Base-by-base conservation (phyloP, 805 yeast genomes). In the Ogataea kodamae region DNA sequence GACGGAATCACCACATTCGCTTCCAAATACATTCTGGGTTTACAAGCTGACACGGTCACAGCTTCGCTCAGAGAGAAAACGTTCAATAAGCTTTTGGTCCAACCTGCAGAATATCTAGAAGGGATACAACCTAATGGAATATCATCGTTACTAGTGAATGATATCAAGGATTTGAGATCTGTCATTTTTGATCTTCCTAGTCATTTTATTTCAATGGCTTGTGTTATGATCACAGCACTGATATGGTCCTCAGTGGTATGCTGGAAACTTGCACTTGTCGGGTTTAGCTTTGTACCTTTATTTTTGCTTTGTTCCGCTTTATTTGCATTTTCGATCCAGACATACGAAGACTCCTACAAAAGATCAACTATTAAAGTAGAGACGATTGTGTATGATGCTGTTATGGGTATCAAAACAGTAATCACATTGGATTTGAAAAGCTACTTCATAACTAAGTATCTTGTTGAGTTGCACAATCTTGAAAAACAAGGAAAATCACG, bases 261-360 rank as follows among this genome's bases (percentile, higher is more conserved):
- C 0, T 92, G 97, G 97, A 83, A 81, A 49, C 61, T 92, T 25
- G 74, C 96, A 2, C 60, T 90, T 7, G 92, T 86, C 2, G 94
- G 95, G 2, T 48, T 89, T 8, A 70, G 95, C 0, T 66, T 88
- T 55, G 68, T 83, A 9, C 94, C 96, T 0, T 43, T 78, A 9
- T 76, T 84, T 31, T 48, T 74, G 0, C 16, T 73, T 0, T 49
- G 76, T 1, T 72, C 89, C 3, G 57, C 63, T 0, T 27, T 65
- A 1, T 85, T 76, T 54, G 76, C 84, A 5, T 40, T 52, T 0
- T 31, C 76, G 3, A 57, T 81, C 19, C 77, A 72, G 39, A 54
- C 43, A 7, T 68, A 68, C 43, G 96, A 89, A 55, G 68, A 74
- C 13, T 43, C 45, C 1, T 85, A 85, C 49, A 81, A 82, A 46